phyloP scores from a whole-genome alignment of 164 flowering plant species.

The Macadamia integrifolia region DNA sequence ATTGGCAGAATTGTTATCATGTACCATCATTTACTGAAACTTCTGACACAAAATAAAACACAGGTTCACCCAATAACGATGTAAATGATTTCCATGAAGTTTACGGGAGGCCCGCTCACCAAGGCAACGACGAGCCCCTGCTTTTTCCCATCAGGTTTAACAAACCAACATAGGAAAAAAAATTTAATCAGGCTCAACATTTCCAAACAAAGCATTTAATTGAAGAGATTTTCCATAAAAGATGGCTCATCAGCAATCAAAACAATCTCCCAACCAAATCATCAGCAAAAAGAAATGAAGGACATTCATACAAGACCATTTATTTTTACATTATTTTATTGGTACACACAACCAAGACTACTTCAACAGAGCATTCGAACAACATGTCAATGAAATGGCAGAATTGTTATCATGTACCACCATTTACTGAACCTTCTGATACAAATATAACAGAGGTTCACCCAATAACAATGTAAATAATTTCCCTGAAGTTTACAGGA shows the following conservation, averaged over 20 bases:
- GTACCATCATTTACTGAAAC: slow-evolving; percentile 26
- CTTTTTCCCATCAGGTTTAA: slow-evolving; percentile 16
- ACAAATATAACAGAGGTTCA: slow-evolving; percentile 16
- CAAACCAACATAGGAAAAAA: neutral
- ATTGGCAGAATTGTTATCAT: neutral
- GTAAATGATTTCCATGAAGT: slow-evolving; percentile 1
- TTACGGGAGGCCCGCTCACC: slow-evolving; percentile 11
- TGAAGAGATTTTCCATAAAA: too few species aligned
- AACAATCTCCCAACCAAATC: too few species aligned
- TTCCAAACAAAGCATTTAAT: neutral
- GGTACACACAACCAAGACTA: too few species aligned
- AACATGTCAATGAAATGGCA: neutral
- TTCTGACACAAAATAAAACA: slow-evolving; percentile 3
- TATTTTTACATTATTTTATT: too few species aligned
- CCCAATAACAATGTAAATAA: slow-evolving; percentile 21
- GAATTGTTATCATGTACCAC: slow-evolving; percentile 9
- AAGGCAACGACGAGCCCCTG: slow-evolving; percentile 16
- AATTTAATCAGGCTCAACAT: neutral
- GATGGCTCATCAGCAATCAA: too few species aligned
- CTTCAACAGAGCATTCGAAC: too few species aligned
- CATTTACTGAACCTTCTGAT: slow-evolving; percentile 22
- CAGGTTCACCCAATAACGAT: slow-evolving; percentile 28
- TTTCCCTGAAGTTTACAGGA: slow-evolving; percentile 10
- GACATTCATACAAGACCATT: too few species aligned
- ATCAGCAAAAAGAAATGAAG: too few species aligned